Base-by-base conservation (phyloP, 1,284 basidiomycete genomes). In the Boletus sp. region DNA sequence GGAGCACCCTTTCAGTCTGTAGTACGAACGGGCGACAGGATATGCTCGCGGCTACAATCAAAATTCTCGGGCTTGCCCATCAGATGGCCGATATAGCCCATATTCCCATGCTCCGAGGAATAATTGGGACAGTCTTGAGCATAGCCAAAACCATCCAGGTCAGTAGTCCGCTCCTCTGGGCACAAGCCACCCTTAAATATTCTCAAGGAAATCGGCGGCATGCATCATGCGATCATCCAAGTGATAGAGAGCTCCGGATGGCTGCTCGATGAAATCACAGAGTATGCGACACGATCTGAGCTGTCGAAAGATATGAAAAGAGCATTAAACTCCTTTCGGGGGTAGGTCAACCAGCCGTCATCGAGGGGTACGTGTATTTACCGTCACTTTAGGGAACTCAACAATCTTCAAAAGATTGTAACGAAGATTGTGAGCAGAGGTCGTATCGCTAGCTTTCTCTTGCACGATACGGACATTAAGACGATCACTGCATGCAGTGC, bases 201-300 rank as follows among this genome's bases (percentile, higher is more conserved):
- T 49, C 50, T 1, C 3, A 44, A 68, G 67, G 56, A 40, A 30
- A 68, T 67, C 51, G 62, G 52, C 0, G 67, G 69, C 1, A 55
- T 52, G 1, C 67, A 68, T 44, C 67, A 71, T 40, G 31, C 53
- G 21, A 67, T 69, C 10, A 30, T 6, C 23, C 57, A 55, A 37
- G 65, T 67, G 9, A 30, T 71, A 9, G 59, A 69, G 50, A 40
- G 50, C 16, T 65, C 65, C 6, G 67, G 53, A 10, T 71, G 55
- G 59, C 25, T 68, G 4, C 65, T 68, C 8, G 35, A 65, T 1
- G 67, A 60, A n/a, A 68, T 68, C 1, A 23, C 54, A 2, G 56
- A 27, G 40, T 52, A 55, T 27, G 56, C 30, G 19, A 25, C 21
- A 37, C 13, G 14, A n/a, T 49, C 40, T 3, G n/a, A 49, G 14